Percentiles rank a stretch among this genome's conserved stretches.
phyloP scores from a whole-genome alignment of 2,329 filamentous ascomycete species.

The Scedosporium aurantiacum region DNA sequence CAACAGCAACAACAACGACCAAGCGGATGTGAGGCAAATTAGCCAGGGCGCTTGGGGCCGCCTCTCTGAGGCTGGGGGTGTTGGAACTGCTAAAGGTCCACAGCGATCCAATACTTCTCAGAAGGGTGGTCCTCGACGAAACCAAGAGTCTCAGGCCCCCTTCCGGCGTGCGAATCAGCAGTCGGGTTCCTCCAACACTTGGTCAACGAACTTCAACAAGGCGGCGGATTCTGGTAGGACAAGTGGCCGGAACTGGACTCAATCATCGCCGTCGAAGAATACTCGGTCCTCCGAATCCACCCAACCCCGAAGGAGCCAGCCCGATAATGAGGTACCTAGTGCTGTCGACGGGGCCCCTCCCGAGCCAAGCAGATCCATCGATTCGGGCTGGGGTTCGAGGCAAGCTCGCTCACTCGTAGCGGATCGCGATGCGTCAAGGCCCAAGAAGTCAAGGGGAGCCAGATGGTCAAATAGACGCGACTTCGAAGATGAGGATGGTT shows the following conservation, averaged over 20 bases:
- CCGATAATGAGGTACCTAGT: background rate
- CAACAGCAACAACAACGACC: background rate
- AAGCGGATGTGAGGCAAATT: background rate
- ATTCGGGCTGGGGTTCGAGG: background rate
- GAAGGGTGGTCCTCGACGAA: background rate
- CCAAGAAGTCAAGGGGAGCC: background rate
- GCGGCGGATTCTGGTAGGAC: background rate
- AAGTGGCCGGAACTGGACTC: background rate
- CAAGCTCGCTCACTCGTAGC: background rate
- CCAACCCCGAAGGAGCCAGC: background rate
- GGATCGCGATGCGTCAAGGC: background rate
- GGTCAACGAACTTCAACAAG: background rate
- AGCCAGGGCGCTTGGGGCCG: background rate
- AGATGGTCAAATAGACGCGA: slow-evolving; percentile 4
- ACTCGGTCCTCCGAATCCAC: background rate
- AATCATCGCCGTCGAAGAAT: background rate
- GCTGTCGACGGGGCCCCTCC: background rate
- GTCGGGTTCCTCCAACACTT: background rate
- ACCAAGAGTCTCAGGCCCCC: background rate
- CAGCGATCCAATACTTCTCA: background rate
- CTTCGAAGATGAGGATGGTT: slow-evolving; percentile 21
- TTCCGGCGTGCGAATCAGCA: background rate
- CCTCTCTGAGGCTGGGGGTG: background rate
- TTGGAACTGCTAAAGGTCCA: background rate
- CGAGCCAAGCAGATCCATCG: background rate